These are phyloP conservation scores for Fusarium tupiense DNA, from an alignment of 2,329 filamentous ascomycete genomes.

Conservation along the genomic window DNA sequence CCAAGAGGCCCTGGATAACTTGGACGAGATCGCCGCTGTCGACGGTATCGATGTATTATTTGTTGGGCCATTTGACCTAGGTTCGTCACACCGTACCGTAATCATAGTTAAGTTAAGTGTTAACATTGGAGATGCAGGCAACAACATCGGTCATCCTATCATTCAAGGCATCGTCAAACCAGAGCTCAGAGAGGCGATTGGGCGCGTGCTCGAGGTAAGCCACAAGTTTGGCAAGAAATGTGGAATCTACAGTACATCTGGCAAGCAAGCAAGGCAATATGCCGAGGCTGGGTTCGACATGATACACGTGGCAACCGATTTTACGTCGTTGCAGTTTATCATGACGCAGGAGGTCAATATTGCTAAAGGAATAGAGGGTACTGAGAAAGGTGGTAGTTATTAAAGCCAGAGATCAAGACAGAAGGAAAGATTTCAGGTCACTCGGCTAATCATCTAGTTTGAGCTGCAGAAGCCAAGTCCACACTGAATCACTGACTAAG, in stretches of 20 bases:
- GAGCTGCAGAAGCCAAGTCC: background rate
- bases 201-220: background rate
- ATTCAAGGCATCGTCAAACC: background rate
- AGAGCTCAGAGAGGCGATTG: rapidly evolving
- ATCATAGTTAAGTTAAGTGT: too few relatives aligned
- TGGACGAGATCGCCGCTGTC: background rate
- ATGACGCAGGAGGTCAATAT: background rate
- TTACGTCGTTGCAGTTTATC: background rate
- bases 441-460: rapidly evolving
- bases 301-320: background rate
- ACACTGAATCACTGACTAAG: background rate
- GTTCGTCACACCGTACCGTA: too few relatives aligned
- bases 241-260: background rate
- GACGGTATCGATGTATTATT: background rate
- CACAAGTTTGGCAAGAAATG: background rate
- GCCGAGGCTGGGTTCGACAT: background rate
- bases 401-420: rapidly evolving
- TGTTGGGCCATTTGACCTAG: background rate
- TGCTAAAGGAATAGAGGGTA: background rate
- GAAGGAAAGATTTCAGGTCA: background rate
- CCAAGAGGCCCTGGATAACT: background rate
- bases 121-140: background rate
- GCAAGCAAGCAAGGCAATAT: background rate
- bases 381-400: background rate
- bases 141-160: background rate